phyloP scores from a whole-genome alignment of 139 green algal genomes.

The Tetraselmis chui region DNA sequence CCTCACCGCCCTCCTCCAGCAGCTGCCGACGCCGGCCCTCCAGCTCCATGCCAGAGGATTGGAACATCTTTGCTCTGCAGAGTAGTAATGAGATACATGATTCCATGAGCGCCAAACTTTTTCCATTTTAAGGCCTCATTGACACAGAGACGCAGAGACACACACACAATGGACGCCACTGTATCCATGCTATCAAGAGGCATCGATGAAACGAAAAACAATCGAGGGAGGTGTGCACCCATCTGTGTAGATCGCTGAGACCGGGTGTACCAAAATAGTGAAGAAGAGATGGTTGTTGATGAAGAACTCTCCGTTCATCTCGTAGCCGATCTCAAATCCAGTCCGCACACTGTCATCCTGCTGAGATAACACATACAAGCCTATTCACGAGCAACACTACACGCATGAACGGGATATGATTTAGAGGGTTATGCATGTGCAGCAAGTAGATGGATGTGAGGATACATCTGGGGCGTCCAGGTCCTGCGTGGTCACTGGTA shows the following conservation, averaged over 20 bases:
- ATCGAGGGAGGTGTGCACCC: too few relatives aligned
- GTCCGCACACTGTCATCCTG: slow-evolving; percentile 34
- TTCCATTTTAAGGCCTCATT: too few relatives aligned
- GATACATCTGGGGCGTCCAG: slow-evolving; percentile 39
- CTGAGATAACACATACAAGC: background rate
- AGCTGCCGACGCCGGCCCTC: background rate
- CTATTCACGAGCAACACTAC: too few relatives aligned
- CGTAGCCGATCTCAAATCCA: slow-evolving; percentile 81
- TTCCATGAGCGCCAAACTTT: too few relatives aligned
- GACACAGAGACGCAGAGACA: too few relatives aligned
- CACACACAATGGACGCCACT: too few relatives aligned
- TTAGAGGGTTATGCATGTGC: background rate
- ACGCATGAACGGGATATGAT: background rate
- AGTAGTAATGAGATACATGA: too few relatives aligned
- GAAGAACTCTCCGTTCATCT: slow-evolving; percentile 59
- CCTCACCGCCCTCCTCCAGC: background rate
- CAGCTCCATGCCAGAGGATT: background rate
- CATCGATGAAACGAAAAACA: too few relatives aligned
- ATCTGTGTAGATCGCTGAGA: background rate
- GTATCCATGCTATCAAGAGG: too few relatives aligned
- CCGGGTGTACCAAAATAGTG: slow-evolving; percentile 80
- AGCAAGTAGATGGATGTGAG: background rate
- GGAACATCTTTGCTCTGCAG: background rate
- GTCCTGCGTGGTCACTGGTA: slow-evolving; percentile 88
- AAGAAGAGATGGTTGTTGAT: slow-evolving; percentile 95